Base-by-base conservation (phyloP, 371 early-diverging fungal species). In the Vittaforma corneae region DNA sequence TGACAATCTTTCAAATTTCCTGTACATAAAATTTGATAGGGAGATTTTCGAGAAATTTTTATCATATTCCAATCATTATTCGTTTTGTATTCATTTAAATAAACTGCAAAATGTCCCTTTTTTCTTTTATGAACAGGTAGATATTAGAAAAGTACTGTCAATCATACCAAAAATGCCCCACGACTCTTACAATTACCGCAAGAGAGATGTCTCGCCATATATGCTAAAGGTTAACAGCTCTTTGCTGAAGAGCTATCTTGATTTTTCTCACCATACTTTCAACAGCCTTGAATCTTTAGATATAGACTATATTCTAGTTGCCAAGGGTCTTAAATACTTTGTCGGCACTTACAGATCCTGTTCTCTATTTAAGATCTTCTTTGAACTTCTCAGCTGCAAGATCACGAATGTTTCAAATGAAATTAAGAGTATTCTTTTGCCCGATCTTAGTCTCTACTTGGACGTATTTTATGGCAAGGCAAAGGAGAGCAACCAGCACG, bases 1-100 rank as follows among this genome's bases (percentile, higher is more conserved):
- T 34, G 72, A 71, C 42, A 71, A 62, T 64, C 34, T 51, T 24
- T 42, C 59, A 5, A 28, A 55, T 16, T 71, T 44, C 46, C 53
- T 71, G 1, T 34, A 11, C 9, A 30, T 66, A 0, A 34, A 38
- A 29, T 52, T 54, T 34, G 67, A 71, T 35, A 33, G 35, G 18
- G 48, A 40, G 1, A 24, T 71, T 14, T 60, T 71, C 11, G 29
- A 2, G 1, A 54, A 30, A 56, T 42, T 60, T 28, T 53, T 57
- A 26, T 9, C 11, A 16, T 9, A 6, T 32, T 24, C 50, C 6
- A 9, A 50, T 32, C 9, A 50, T 32, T 14, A 28, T 32, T 18
- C 6, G 24, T 50, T 50, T 32, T 50, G 24, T 24, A 24, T 9
- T 6, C 9, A 9, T 24, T 32, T 50, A 24, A 50, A 18, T 24